phyloP scores from a whole-genome alignment of 2,329 filamentous ascomycete species.

The Tolypocladium amazonense region DNA sequence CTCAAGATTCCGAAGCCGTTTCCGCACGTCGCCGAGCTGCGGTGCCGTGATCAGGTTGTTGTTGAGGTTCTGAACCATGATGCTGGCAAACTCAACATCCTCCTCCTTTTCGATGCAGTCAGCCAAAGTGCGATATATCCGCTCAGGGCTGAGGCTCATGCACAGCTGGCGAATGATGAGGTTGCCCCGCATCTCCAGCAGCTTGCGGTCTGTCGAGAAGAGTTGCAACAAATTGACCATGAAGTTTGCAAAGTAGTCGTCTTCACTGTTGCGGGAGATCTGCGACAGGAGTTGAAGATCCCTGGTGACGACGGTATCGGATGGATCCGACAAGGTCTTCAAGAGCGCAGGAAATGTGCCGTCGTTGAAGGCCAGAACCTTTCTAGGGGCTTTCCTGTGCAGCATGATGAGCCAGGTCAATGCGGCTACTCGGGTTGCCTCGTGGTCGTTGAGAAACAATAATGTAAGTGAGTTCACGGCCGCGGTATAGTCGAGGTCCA shows the following conservation, averaged over 20 bases:
- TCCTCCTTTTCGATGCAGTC: constrained; percentile 97
- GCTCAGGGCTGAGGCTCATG: constrained; percentile 82
- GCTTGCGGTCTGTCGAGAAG: constrained; percentile 84
- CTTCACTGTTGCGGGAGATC: constrained; percentile 92
- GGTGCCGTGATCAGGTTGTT: constrained; percentile 98
- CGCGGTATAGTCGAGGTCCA: constrained; percentile 89
- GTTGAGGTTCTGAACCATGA: constrained; percentile 99
- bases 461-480: constrained; percentile 89
- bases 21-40: constrained; percentile 81
- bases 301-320: constrained; percentile 90
- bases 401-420: constrained; percentile 97
- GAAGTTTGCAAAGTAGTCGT: constrained; percentile 95
- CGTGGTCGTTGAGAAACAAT: constrained; percentile 92
- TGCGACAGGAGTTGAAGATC: constrained; percentile 90
- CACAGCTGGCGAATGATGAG: constrained; percentile 94
- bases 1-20: constrained; percentile 81
- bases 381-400: constrained; percentile 85
- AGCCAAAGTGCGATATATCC: constrained; percentile 90
- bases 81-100: constrained; percentile 96
- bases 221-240: constrained; percentile 95
- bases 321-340: constrained; percentile 91
- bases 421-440: constrained; percentile 87
- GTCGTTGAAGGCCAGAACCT: constrained; percentile 91
- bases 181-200: constrained; percentile 88
- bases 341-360: constrained; percentile 92